A percentile compares a stretch with the other conserved stretches of the same genome.
Conservation (phyloP, 106 monocot genomes). For the Dendrobium chrysotoxum region DNA sequence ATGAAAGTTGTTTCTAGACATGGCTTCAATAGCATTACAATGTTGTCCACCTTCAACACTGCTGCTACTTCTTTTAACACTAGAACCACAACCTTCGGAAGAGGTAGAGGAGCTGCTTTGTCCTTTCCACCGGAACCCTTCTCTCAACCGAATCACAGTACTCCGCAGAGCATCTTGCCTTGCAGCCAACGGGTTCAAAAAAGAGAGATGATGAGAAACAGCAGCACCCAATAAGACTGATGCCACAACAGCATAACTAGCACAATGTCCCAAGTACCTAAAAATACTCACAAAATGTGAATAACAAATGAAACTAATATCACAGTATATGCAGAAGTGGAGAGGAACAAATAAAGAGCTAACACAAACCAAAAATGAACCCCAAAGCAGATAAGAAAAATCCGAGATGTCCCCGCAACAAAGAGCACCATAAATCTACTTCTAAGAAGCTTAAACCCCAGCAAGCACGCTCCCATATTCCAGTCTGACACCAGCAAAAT, state of each 20-base stretch:
- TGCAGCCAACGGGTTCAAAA: slow-evolving; percentile 75
- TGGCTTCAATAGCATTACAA: slow-evolving; percentile 56
- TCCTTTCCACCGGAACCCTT: slow-evolving; percentile 76
- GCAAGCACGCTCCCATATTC: slow-evolving; percentile 85
- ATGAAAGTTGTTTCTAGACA: slow-evolving; percentile 55
- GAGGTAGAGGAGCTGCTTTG: slow-evolving; percentile 86
- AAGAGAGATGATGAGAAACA: slow-evolving; percentile 63
- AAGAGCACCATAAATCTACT: slow-evolving; percentile 63
- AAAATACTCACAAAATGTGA: background rate
- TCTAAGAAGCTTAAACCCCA: slow-evolving; percentile 84
- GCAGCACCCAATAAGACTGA: slow-evolving; percentile 79
- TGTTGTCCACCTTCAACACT: slow-evolving; percentile 85
- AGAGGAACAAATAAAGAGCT: slow-evolving; percentile 3
- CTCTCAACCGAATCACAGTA: slow-evolving; percentile 89
- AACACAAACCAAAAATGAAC: slow-evolving; percentile 81
- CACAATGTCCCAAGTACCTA: slow-evolving; percentile 98
- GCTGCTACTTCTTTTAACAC: slow-evolving; percentile 87
- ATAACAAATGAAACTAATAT: slow-evolving; percentile 5
- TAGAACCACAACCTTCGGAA: slow-evolving; percentile 94
- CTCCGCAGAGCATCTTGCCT: slow-evolving; percentile 87
- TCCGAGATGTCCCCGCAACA: slow-evolving; percentile 82
- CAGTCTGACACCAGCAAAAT: slow-evolving; percentile 49
- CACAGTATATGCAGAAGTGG: background rate
- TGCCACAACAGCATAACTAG: slow-evolving; percentile 92
- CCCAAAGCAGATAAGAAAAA: slow-evolving; percentile 98